Base-by-base conservation (phyloP, 345 rosid genomes). In the Moringa oleifera region DNA sequence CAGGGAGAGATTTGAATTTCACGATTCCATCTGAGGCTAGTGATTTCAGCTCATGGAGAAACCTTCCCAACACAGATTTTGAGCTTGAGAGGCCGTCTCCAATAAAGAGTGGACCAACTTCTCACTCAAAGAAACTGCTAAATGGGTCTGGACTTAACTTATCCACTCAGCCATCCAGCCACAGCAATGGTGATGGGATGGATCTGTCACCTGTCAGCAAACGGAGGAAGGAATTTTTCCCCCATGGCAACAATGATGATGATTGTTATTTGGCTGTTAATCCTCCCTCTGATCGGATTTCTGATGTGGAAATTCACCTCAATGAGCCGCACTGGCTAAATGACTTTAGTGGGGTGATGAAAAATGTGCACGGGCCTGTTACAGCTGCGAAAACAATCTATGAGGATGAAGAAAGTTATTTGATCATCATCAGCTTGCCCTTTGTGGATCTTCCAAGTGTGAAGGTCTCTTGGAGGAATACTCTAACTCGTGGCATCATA, bases 401-500 rank as follows among this genome's bases (percentile, higher is more conserved):
- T 0, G 95, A 94, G 68, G 99, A 94, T 25, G 95, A 90, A 58
- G 74, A 79, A 59, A 85, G 85, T 20, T 94, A 78, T 73, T 71
- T 94, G 78, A 84, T 94, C 68, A 86, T 94, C 51, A 78, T 94
- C 68, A 94, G 90, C 74, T 70, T 94, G 73, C 96, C 97, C 25
- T 90, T 88, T 61, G 96, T 88, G 50, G 99, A 94, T 79, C 85
- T 90, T 61, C 89, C 85, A 62, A 88, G 86, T 67, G 97, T 90
- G 47, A 94, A 94, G 68, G 99, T 94, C 58, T 83, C 99, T 18
- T 94, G 97, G 99, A 85, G 95, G 77, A 94, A 94, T 68, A 86
- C 96, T 58, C 81, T 76, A 57, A 71, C 82, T 18, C 92, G 74
- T 46, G 99, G 97, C 0, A 80, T 94, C 62, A 84, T 94, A 33